These are phyloP conservation scores for Podila verticillata DNA, from an alignment of 192 early-diverging fungal species.

Conservation along the genomic window DNA sequence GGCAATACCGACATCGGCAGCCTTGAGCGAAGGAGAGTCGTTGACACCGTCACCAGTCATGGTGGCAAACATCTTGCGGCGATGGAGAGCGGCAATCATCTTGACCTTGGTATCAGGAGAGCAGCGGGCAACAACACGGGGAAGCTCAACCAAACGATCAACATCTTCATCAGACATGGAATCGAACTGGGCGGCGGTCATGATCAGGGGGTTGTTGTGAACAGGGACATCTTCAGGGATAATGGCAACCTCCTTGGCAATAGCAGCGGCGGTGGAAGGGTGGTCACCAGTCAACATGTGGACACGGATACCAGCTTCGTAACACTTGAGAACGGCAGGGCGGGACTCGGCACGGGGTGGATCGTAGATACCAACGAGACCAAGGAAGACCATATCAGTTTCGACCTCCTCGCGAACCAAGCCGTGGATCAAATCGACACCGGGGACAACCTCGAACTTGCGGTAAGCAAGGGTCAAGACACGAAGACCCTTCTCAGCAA, in stretches of 20 bases:
- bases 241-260: slow-evolving; percentile 92
- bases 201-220: slow-evolving; percentile 62
- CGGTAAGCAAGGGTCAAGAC: slow-evolving; percentile 87
- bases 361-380: slow-evolving; percentile 93
- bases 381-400: slow-evolving; percentile 77
- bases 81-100: slow-evolving; percentile 91
- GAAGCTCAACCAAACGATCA: slow-evolving; percentile 78
- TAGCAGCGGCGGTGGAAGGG: slow-evolving; percentile 88
- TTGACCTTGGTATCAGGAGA: slow-evolving; percentile 96
- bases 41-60: slow-evolving; percentile 93
- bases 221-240: slow-evolving; percentile 49
- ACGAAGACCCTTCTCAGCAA: slow-evolving; percentile 56
- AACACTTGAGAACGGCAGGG: slow-evolving; percentile 77
- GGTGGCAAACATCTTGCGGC: slow-evolving; percentile 70
- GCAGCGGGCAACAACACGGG: slow-evolving; percentile 93
- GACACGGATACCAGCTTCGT: slow-evolving; percentile 92
- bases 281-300: slow-evolving; percentile 97
- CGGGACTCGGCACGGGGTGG: slow-evolving; percentile 82
- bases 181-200: slow-evolving; percentile 92
- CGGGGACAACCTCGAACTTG: slow-evolving; percentile 36
- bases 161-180: slow-evolving; percentile 82
- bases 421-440: slow-evolving; percentile 51
- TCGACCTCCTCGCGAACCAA: slow-evolving; percentile 78
- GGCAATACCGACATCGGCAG: slow-evolving; percentile 79
- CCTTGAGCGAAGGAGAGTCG: slow-evolving; percentile 78